Base-by-base conservation (phyloP, 352 stramenopile genomes). In the Paralagenidium karlingii region DNA sequence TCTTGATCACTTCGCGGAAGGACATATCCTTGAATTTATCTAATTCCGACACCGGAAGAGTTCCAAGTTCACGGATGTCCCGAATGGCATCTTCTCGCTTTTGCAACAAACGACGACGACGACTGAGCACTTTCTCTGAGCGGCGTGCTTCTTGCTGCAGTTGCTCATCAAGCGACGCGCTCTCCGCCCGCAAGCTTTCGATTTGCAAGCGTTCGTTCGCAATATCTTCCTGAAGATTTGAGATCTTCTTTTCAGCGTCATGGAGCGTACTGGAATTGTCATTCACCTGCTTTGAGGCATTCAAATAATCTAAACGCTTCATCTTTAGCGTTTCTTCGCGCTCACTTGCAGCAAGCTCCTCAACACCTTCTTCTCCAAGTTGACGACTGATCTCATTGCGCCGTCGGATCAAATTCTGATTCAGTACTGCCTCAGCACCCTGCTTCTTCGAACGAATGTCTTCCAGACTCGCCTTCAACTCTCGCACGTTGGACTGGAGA, bases 11-110 rank as follows among this genome's bases (percentile, higher is more conserved):
- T 2, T 94, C 79, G 18, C 77, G 63, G 37, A 94, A 93, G 6
- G 76, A 62, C 27, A 96, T 56, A 13, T 58, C 59, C 52, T 89
- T 85, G 49, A 96, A 97, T 34, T 86, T 83, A 34, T 94, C 80
- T 9, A 98, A 71, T 61, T 98, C 94, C 11, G 76, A 77, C 22
- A 79, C 81, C 5, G 94, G 94, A 24, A 99, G 68, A 5, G 91
- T 97, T 20, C 96, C 96, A 5, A 99, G 71, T 43, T 98, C 94
- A 39, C 95, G 90, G 43, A 99, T 98, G 55, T 98, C 96, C 38
- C 91, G 71, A 55, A 92, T 92, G 25, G 89, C 90, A 49, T 95
- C 90, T 33, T 99, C 95, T 27, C 92, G 70, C 51, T 94, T 94
- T 32, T 87, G 71, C 9, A 96, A 34, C 39, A 92, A 51, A 10